Percentiles rank a stretch among this genome's conserved stretches.
Conservation (phyloP, 2,329 filamentous ascomycete species). For the Exophiala lecanii-corni region DNA sequence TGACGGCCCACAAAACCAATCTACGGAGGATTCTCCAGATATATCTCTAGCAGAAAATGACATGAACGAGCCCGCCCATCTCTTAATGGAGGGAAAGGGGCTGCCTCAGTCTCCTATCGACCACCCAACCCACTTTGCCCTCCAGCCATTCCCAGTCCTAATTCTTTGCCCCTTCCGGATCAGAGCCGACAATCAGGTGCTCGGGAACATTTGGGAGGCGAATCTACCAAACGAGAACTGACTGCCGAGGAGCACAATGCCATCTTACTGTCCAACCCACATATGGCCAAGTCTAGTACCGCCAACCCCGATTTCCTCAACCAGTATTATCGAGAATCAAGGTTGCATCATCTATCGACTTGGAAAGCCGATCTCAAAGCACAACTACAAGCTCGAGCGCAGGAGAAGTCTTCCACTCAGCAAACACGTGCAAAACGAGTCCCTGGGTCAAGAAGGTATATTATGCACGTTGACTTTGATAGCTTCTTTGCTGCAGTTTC, state of each 20-base stretch:
- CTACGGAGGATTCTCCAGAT: too few relatives aligned
- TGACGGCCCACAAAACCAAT: conserved; percentile 2
- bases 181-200: too few relatives aligned
- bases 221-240: conserved; percentile 36
- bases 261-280: conserved; percentile 74
- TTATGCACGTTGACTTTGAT: conserved; percentile 96
- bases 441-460: conserved; percentile 67
- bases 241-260: conserved; percentile 94
- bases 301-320: conserved; percentile 90
- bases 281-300: conserved; percentile 80
- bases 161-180: too few relatives aligned
- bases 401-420: conserved; percentile 56
- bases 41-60: too few relatives aligned
- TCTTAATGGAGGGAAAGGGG: too few relatives aligned
- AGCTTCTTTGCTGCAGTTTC: conserved; percentile 97
- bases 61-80: background rate
- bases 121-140: too few relatives aligned
- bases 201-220: too few relatives aligned
- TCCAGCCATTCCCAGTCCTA: too few relatives aligned
- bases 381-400: conserved; percentile 73
- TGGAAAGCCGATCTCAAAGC: conserved; percentile 96
- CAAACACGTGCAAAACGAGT: conserved; percentile 50
- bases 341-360: conserved; percentile 87
- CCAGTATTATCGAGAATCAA: conserved; percentile 92
- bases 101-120: too few relatives aligned